A percentile compares a stretch with the other conserved stretches of the same genome.
phyloP scores from a whole-genome alignment of 1,284 basidiomycete species.

The Marasmius oreades region DNA sequence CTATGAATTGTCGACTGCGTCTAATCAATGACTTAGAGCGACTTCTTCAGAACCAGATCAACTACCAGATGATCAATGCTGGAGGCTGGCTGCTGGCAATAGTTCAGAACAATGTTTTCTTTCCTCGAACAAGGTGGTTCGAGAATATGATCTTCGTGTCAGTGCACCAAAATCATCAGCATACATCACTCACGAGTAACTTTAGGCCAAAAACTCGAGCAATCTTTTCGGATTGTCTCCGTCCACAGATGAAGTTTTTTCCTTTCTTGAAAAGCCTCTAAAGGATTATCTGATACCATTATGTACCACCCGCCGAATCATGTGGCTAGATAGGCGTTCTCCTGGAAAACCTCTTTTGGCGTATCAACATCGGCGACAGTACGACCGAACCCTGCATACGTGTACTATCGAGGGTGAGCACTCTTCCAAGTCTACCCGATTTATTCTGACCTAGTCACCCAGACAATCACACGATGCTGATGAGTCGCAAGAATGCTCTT shows the following conservation, averaged over 20 bases:
- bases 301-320: conserved; percentile 54
- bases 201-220: conserved; percentile 23
- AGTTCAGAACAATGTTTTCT: conserved; percentile 22
- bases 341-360: conserved; percentile 52
- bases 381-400: conserved; percentile 52
- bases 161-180: conserved; percentile 2
- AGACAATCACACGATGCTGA: conserved; percentile 45
- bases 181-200: neutral
- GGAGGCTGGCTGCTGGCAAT: conserved; percentile 26
- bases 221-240: conserved; percentile 33
- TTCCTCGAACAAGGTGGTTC: conserved; percentile 29
- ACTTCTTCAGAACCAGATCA: neutral
- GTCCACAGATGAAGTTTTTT: conserved; percentile 37
- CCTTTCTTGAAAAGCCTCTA: conserved; percentile 43
- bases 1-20: neutral
- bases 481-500: conserved; percentile 53
- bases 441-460: conserved; percentile 14
- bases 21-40: neutral
- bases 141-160: conserved; percentile 49
- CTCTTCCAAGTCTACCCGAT: conserved; percentile 3
- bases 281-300: conserved; percentile 45
- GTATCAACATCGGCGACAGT: conserved; percentile 56
- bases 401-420: conserved; percentile 39
- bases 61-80: conserved; percentile 24
- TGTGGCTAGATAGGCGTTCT: conserved; percentile 67